Percentiles rank a stretch among this genome's conserved stretches.
phyloP scores from a whole-genome alignment of 23 red algal species.

The Chondrus crispus region DNA sequence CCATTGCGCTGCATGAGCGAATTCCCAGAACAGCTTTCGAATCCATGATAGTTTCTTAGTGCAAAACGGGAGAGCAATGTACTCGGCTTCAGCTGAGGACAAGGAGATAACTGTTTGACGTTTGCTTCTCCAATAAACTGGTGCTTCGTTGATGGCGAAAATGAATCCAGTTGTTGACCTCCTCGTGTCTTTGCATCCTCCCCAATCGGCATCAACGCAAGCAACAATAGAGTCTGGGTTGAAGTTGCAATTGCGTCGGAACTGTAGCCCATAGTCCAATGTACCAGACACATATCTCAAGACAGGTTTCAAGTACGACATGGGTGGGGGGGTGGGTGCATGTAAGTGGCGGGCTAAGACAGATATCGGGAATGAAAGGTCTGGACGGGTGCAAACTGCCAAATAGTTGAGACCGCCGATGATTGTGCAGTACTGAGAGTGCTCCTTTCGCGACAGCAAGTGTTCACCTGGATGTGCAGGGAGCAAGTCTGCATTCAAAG shows the following conservation, averaged over 20 bases:
- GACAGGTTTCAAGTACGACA: not conserved
- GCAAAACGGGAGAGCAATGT: not conserved
- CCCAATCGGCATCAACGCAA: slow-evolving; percentile 32
- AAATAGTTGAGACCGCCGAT: slow-evolving; percentile 2
- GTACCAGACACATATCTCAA: not conserved
- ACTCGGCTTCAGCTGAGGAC: slow-evolving; percentile 31
- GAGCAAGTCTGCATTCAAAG: no score
- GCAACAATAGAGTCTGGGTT: not conserved
- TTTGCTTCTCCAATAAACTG: slow-evolving; percentile 4
- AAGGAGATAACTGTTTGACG: not conserved
- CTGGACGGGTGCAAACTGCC: not conserved
- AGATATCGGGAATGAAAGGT: not conserved
- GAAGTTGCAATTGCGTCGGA: not conserved
- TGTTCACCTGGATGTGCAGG: no score
- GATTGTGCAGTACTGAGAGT: no score
- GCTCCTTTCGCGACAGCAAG: no score
- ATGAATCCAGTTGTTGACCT: slow-evolving; percentile 37
- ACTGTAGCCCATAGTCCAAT: not conserved
- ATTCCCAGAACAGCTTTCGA: slow-evolving; percentile 6
- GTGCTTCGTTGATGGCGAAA: slow-evolving; percentile 21
- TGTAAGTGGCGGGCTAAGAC: slow-evolving; percentile 2
- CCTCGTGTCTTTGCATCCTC: slow-evolving; percentile 13
- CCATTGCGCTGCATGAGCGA: not conserved
- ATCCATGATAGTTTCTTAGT: slow-evolving; percentile 21
- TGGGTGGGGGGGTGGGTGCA: not conserved